Conservation (phyloP, 1,284 basidiomycete species). For the Ceratobasidium sp. region DNA sequence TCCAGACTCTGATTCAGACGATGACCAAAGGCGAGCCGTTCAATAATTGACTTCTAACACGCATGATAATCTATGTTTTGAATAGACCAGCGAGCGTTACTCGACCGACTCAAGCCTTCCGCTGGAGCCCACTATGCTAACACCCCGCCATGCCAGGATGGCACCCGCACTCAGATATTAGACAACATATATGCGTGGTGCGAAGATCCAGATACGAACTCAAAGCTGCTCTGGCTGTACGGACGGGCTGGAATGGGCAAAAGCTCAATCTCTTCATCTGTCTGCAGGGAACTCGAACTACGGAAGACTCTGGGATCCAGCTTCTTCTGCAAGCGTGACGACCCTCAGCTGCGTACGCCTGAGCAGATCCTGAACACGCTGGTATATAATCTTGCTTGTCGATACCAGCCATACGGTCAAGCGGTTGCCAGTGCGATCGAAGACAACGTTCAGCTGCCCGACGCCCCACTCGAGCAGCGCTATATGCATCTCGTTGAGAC, state of each 20-base stretch:
- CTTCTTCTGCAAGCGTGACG: conserved; percentile 52
- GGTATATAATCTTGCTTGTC: conserved; percentile 9
- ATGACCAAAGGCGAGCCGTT: not conserved
- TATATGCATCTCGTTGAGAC: not conserved
- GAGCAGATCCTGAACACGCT: conserved; percentile 20
- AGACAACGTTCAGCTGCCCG: not conserved
- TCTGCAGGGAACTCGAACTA: conserved; percentile 43
- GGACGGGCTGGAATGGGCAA: conserved; percentile 50
- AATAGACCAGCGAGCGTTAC: not conserved
- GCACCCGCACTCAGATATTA: not conserved
- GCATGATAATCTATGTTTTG: not conserved
- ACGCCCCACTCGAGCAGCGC: not conserved
- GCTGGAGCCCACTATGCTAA: not conserved
- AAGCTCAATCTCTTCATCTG: conserved; percentile 48
- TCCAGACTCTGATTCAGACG: not conserved
- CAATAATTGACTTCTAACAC: not conserved
- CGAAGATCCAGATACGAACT: not conserved
- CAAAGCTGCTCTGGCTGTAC: conserved; percentile 46
- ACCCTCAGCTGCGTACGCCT: conserved; percentile 7
- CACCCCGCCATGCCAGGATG: not conserved
- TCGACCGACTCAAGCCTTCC: not conserved
- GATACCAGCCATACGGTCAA: not conserved
- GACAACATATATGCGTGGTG: not conserved
- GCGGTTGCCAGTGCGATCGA: not conserved
- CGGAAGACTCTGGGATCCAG: conserved; percentile 49